phyloP scores from a whole-genome alignment of 1,284 basidiomycete genomes.

The Cystobasidium pallidum region DNA sequence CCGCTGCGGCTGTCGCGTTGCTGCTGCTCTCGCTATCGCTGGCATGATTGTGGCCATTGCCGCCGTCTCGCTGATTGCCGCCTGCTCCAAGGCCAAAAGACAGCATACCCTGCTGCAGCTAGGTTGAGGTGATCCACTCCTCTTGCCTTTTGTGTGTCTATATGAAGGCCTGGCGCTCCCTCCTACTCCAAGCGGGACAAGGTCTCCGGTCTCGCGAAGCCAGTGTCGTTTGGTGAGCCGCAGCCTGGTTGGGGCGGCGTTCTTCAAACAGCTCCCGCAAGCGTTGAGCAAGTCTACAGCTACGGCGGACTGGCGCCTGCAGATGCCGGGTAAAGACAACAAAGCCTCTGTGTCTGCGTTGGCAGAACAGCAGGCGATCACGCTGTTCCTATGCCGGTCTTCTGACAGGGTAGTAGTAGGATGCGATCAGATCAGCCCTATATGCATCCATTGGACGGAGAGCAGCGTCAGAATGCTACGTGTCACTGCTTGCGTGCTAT shows the following conservation, averaged over 20 bases:
- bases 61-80: constrained; percentile 5
- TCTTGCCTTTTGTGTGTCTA: background rate
- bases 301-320: too few relatives aligned
- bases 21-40: background rate
- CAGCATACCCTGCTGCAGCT: constrained; percentile 14
- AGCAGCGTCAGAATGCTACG: background rate
- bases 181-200: background rate
- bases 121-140: background rate
- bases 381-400: background rate
- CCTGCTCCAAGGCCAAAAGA: constrained; percentile 18
- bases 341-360: too few relatives aligned
- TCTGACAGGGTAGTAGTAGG: background rate
- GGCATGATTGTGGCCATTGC: constrained; percentile 14
- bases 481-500: too few relatives aligned
- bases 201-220: too few relatives aligned
- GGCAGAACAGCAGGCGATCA: too few relatives aligned
- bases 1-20: background rate
- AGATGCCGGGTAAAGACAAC: too few relatives aligned
- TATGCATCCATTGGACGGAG: background rate
- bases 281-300: too few relatives aligned
- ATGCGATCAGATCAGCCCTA: background rate
- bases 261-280: too few relatives aligned
- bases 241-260: too few relatives aligned
- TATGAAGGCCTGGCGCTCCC: background rate
- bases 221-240: background rate